phyloP scores from a whole-genome alignment of 495 filamentous ascomycete genomes.

The Penicillium coffeae region DNA sequence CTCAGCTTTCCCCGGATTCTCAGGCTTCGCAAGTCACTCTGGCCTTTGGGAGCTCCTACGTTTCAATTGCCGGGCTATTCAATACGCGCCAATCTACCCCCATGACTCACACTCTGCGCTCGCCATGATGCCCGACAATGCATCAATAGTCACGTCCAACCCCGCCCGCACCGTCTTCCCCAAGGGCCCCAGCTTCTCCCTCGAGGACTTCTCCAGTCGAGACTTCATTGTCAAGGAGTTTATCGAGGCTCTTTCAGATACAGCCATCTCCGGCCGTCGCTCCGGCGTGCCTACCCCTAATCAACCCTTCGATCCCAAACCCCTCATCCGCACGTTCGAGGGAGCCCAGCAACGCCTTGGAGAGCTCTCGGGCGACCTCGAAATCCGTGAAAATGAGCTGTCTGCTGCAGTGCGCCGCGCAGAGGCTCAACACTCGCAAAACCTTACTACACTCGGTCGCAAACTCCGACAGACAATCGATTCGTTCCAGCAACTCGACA shows the following conservation, averaged over 20 bases:
- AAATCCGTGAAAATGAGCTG: conserved; percentile 82
- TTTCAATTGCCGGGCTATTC: too few species aligned
- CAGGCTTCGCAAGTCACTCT: not conserved
- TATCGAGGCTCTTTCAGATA: conserved; percentile 87
- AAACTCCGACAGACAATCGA: conserved; percentile 90
- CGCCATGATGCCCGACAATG: conserved; percentile 38
- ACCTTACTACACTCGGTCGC: conserved; percentile 73
- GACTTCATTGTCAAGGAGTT: conserved; percentile 99
- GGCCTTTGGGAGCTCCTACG: not conserved
- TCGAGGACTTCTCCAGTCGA: conserved; percentile 78
- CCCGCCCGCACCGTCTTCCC: conserved; percentile 64
- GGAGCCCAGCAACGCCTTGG: conserved; percentile 74
- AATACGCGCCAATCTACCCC: conserved; percentile 2
- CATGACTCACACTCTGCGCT: conserved; percentile 13
- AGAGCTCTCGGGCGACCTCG: conserved; percentile 79
- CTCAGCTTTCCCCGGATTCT: conserved; percentile 26
- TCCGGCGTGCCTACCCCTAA: conserved; percentile 54
- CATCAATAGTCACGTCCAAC: conserved; percentile 34
- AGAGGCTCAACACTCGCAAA: conserved; percentile 87
- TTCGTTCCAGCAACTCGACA: conserved; percentile 84
- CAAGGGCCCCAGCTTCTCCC: conserved; percentile 72
- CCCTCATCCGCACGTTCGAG: conserved; percentile 93
- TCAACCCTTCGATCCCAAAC: conserved; percentile 93
- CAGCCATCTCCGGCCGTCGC: conserved; percentile 71
- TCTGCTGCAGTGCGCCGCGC: conserved; percentile 84